Evolutionary conservation across 1,284 basidiomycete genomes (phyloP), one percentile per base, ranked within the genome.

Genomic region (Ceratobasidium sp.): DNA sequence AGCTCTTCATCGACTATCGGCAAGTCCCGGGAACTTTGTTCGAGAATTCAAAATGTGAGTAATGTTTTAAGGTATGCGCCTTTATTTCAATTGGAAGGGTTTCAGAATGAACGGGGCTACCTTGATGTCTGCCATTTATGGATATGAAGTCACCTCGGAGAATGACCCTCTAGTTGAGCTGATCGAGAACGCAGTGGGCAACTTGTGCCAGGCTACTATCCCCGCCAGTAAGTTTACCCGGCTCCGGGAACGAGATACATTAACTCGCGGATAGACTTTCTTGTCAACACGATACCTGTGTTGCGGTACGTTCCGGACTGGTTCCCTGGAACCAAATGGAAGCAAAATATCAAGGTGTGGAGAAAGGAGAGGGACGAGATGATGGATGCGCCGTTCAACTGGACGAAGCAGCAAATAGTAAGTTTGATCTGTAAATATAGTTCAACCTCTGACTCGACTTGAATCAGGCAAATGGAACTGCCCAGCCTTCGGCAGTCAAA

Each of bases 271-370:
- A n/a, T n/a, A n/a, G n/a, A n/a, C n/a, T n/a, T n/a, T n/a, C n/a
- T n/a, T n/a, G 69, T 70, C 7, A 62, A 70, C 34, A 34, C 25
- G 20, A 53, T 70, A 8, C 69, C 69, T 17, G 62, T 47, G 56
- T 40, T 70, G 15, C 27, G 54, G 52, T 65, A 54, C 22, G 12
- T 71, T 31, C 70, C 70, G 22, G 20, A 50, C 12, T 71, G 70
- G 70, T 55, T 71, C 25, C 70, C 70, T 3, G 55, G 64, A 1
- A 45, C 68, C 7, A 47, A 22, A 10, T 62, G 57, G 43, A 71
- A 69, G 25, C 49, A 53, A 38, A 43, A 40, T 22, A 40, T 60
- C 0, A 47, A 52, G n/a, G 47, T 31, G 1, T 64, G 70, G 68
- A 1, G 68, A 17, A 17, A 35, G 29, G 68, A 64, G 52, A 55